Conservation (phyloP, 306 rosid genomes). For the Vicia villosa region DNA sequence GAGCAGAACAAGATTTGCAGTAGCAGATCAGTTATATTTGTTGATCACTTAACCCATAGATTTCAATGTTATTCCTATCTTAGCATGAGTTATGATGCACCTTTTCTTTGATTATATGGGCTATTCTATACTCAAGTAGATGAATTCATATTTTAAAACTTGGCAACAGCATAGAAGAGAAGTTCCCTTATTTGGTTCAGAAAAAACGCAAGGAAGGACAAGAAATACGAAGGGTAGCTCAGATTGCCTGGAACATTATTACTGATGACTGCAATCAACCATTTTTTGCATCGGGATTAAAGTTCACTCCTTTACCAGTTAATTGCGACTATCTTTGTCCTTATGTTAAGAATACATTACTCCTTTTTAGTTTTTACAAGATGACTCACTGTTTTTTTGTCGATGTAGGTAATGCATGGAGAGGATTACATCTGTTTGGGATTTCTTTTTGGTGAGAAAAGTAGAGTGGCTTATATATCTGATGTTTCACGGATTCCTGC, state of each 20-base stretch:
- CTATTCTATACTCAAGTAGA: constrained; percentile 25
- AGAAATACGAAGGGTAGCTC: constrained; percentile 95
- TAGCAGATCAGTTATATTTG: background rate
- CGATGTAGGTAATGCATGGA: constrained; percentile 89
- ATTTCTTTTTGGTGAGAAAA: constrained; percentile 85
- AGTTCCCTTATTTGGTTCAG: constrained; percentile 82
- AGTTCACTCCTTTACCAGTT: constrained; percentile 90
- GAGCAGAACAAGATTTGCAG: background rate
- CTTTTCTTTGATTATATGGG: constrained; percentile 31
- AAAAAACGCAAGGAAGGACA: constrained; percentile 81
- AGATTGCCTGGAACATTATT: constrained; percentile 83
- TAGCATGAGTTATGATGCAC: constrained; percentile 15
- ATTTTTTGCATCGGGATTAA: constrained; percentile 82
- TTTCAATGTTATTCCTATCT: background rate
- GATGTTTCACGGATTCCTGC: constrained; percentile 90
- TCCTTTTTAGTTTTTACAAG: constrained; percentile 17
- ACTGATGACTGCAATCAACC: constrained; percentile 59
- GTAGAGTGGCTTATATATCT: constrained; percentile 85
- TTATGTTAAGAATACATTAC: constrained; percentile 1
- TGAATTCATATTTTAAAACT: constrained; percentile 35
- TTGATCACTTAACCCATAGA: background rate
- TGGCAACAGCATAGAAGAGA: constrained; percentile 69
- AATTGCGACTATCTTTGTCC: constrained; percentile 44
- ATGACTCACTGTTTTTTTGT: constrained; percentile 31
- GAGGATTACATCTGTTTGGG: constrained; percentile 94